Evolutionary conservation across 495 filamentous ascomycete genomes (phyloP).

Genomic region (Penicillium soppii): DNA sequence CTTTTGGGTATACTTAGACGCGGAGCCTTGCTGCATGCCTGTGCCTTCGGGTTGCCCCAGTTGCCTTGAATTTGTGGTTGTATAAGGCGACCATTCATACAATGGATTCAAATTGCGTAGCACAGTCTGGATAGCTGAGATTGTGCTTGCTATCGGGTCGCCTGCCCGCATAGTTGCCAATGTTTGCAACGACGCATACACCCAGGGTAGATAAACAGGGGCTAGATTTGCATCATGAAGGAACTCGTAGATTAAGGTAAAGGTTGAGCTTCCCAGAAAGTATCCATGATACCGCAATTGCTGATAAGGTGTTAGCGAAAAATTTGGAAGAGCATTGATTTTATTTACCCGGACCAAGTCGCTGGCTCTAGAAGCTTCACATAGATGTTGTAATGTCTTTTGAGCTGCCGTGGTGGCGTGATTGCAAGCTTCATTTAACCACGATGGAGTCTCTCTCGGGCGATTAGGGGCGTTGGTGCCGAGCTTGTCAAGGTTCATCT

Average conservation of each 20-base stretch:
- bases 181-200: constrained; percentile 34
- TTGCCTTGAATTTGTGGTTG: neutral
- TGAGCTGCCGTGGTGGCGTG: constrained; percentile 34
- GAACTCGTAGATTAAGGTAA: constrained; percentile 43
- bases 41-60: neutral
- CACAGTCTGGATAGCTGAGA: constrained; percentile 34
- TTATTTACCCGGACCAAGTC: constrained; percentile 34
- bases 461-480: constrained; percentile 13
- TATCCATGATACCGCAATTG: constrained; percentile 44
- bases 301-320: constrained; percentile 16
- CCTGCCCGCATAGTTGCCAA: constrained; percentile 31
- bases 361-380: constrained; percentile 33
- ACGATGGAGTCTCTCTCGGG: constrained; percentile 34
- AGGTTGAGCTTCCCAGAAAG: constrained; percentile 36
- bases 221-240: constrained; percentile 35
- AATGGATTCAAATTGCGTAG: constrained; percentile 34
- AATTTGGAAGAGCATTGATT: neutral
- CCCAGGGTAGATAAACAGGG: constrained; percentile 39
- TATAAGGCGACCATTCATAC: constrained; percentile 30
- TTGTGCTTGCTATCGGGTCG: constrained; percentile 31
- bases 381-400: constrained; percentile 38
- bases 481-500: constrained; percentile 11
- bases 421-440: constrained; percentile 48
- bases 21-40: neutral
- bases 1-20: neutral